These are phyloP conservation scores for Rhodotorula diobovata DNA, from an alignment of 768 basidiomycete species.

Conservation along the genomic window DNA sequence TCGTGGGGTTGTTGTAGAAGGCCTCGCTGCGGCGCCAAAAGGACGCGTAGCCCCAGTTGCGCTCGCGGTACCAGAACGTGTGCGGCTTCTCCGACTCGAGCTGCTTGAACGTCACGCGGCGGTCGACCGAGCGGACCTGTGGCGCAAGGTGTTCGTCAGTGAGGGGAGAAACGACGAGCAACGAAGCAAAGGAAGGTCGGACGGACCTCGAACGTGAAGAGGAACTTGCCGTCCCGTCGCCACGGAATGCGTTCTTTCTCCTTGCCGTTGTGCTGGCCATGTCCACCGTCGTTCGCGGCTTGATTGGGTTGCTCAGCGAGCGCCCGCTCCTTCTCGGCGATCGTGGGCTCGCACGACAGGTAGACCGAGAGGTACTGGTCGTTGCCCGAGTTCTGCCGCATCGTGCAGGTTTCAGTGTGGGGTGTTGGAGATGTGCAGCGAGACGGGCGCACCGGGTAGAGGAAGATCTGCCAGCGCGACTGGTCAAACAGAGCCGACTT, in stretches of 20 bases:
- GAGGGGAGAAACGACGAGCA: too few relatives aligned
- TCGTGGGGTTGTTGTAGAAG: conserved; percentile 40
- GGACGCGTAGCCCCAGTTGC: conserved; percentile 32
- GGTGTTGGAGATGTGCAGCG: not conserved
- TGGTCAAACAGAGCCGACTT: conserved; percentile 44
- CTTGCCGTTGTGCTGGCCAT: not conserved
- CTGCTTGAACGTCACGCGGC: conserved; percentile 29
- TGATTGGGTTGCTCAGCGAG: conserved; percentile 1
- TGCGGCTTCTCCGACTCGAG: conserved; percentile 48
- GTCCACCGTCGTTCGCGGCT: not conserved
- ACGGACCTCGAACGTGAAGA: conserved; percentile 39
- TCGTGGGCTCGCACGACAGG: conserved; percentile 46
- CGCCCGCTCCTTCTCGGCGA: conserved; percentile 44
- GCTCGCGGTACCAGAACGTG: conserved; percentile 17
- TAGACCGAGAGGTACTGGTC: conserved; percentile 41
- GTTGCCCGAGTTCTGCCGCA: conserved; percentile 17
- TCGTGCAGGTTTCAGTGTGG: not conserved
- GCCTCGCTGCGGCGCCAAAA: conserved; percentile 29
- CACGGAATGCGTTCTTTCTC: conserved; percentile 32
- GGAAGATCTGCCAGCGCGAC: conserved; percentile 50
- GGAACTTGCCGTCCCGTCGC: conserved; percentile 30
- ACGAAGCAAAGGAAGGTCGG: not conserved
- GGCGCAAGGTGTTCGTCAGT: not conserved
- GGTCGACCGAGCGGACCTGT: conserved; percentile 20
- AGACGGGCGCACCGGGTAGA: conserved; percentile 44